These are phyloP conservation scores for Stephanodiscus minutulus DNA, from an alignment of 108 stramenopile genomes.

Conservation along the genomic window DNA sequence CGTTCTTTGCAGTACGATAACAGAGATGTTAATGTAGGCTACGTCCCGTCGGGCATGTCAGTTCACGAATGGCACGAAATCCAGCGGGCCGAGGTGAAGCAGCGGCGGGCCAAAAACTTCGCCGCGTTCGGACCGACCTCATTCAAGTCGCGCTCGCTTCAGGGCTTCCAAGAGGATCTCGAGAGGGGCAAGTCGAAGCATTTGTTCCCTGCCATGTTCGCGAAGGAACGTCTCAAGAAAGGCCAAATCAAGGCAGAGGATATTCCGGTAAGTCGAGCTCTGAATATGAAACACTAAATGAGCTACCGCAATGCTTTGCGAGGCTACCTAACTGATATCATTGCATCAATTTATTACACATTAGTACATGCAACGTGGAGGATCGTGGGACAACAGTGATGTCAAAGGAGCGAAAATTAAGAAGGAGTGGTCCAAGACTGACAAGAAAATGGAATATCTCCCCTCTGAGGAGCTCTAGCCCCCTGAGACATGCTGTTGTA, in stretches of 20 bases:
- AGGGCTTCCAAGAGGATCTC: slow-evolving; percentile 46
- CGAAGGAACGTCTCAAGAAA: slow-evolving; percentile 20
- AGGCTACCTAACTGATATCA: neutral
- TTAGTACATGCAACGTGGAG: slow-evolving; percentile 58
- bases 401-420: slow-evolving; percentile 63
- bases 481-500: neutral
- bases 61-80: slow-evolving; percentile 38
- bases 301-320: neutral
- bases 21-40: slow-evolving; percentile 38
- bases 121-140: slow-evolving; percentile 23
- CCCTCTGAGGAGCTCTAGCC: neutral
- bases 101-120: slow-evolving; percentile 23
- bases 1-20: slow-evolving; percentile 15
- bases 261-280: slow-evolving; percentile 23
- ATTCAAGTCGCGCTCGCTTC: slow-evolving; percentile 41
- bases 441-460: slow-evolving; percentile 41
- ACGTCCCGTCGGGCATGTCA: slow-evolving; percentile 35
- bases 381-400: slow-evolving; percentile 71
- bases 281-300: neutral
- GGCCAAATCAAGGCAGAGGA: slow-evolving; percentile 33
- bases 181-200: slow-evolving; percentile 36
- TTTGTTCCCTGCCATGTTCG: slow-evolving; percentile 33
- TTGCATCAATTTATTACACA: neutral
- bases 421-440: slow-evolving; percentile 59
- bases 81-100: slow-evolving; percentile 20